Conservation (phyloP, 331 rosid species). For the Quercus lobata region DNA sequence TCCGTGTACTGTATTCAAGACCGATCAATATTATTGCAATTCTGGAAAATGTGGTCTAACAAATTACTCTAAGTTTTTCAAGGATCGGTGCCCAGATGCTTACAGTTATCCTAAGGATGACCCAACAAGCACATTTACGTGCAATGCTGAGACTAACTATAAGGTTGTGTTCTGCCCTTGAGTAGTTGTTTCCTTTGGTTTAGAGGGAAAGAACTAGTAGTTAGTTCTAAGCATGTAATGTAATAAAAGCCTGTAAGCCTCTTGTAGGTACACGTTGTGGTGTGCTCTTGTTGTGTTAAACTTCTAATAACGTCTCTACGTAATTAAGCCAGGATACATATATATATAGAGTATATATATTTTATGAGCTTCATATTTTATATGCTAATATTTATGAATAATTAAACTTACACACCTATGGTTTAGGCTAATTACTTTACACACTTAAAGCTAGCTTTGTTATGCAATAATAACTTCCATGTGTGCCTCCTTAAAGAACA, state of each 20-base stretch:
- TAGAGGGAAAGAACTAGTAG: not conserved
- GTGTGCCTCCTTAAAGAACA: too few relatives aligned
- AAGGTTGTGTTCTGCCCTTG: slow-evolving; percentile 61
- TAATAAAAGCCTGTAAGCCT: not conserved
- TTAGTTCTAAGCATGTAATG: not conserved
- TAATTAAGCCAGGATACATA: too few relatives aligned
- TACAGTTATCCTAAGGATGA: slow-evolving; percentile 69
- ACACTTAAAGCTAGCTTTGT: too few relatives aligned
- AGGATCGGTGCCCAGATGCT: slow-evolving; percentile 48
- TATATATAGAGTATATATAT: too few relatives aligned
- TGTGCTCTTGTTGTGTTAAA: not conserved
- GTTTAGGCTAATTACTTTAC: too few relatives aligned
- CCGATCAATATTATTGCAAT: slow-evolving; percentile 48
- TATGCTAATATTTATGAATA: too few relatives aligned
- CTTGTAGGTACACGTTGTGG: not conserved
- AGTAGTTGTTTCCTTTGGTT: not conserved
- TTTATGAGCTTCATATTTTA: too few relatives aligned
- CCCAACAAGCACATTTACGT: slow-evolving; percentile 37
- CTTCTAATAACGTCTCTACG: too few relatives aligned
- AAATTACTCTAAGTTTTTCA: slow-evolving; percentile 45
- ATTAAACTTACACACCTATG: too few relatives aligned
- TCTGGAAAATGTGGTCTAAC: slow-evolving; percentile 36
- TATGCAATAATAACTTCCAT: too few relatives aligned
- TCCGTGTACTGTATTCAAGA: slow-evolving; percentile 51
- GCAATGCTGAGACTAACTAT: slow-evolving; percentile 50